Evolutionary conservation across 108 stramenopile genomes (phyloP).

Genomic region (Schizochytrium sp.): DNA sequence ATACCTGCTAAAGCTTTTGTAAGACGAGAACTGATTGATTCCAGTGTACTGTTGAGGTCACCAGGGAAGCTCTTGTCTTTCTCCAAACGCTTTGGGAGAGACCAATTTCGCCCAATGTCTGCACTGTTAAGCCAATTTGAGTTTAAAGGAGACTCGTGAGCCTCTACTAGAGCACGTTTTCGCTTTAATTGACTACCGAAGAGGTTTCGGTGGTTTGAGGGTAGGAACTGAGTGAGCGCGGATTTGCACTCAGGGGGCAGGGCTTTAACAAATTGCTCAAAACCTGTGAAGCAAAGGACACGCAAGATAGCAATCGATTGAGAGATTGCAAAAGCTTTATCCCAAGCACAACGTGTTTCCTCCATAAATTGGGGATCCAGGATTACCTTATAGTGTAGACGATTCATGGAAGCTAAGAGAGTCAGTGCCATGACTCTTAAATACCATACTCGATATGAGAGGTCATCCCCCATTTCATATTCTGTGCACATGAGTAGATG

Average conservation of each 20-base stretch:
- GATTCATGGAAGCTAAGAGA: no score
- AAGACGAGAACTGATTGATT: no score
- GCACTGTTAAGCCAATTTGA: neutral
- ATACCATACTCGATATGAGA: no score
- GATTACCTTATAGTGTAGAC: no score
- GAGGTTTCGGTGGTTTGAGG: neutral
- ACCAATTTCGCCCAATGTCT: neutral
- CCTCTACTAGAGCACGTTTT: conserved; percentile 1
- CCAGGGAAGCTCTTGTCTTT: neutral
- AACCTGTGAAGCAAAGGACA: neutral
- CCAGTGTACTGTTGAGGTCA: no score
- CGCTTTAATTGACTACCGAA: neutral
- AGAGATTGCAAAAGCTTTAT: neutral
- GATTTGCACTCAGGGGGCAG: neutral
- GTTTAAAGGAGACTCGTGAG: neutral
- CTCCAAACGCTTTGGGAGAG: neutral
- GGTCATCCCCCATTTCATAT: no score
- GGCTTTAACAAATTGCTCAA: neutral
- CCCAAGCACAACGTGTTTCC: neutral
- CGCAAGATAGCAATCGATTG: neutral
- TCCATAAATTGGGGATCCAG: neutral
- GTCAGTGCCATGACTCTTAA: no score
- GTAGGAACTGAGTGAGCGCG: neutral
- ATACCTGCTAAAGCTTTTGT: no score
- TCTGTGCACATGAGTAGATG: no score